These are phyloP conservation scores for Nidula microcarpa DNA, from an alignment of 768 basidiomycete genomes.

Conservation along the genomic window DNA sequence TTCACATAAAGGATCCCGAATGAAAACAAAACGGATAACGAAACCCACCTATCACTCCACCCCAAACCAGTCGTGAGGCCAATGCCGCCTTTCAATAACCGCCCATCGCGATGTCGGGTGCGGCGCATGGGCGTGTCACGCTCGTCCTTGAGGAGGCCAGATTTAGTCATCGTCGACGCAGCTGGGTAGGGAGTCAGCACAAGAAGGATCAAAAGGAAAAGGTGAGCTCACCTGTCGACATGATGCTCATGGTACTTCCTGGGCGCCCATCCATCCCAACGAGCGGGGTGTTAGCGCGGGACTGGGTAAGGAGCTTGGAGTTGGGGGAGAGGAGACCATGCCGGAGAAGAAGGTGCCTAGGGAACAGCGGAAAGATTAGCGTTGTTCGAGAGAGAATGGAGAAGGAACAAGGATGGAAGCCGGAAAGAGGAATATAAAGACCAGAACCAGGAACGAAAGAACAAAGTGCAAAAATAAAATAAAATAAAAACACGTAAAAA, in stretches of 20 bases:
- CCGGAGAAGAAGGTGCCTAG: constrained; percentile 61
- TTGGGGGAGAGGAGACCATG: constrained; percentile 65
- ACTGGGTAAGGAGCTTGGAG: constrained; percentile 46
- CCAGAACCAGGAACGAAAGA: too few relatives aligned
- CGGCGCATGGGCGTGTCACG: constrained; percentile 56
- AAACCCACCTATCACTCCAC: constrained; percentile 69
- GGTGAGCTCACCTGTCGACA: constrained; percentile 25
- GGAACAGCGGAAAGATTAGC: too few relatives aligned
- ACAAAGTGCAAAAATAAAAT: not conserved
- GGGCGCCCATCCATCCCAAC: constrained; percentile 19
- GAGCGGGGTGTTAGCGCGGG: constrained; percentile 16
- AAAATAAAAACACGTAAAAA: constrained; percentile 3
- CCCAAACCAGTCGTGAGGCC: constrained; percentile 71
- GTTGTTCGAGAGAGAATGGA: too few relatives aligned
- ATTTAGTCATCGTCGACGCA: constrained; percentile 29
- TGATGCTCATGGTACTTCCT: constrained; percentile 29
- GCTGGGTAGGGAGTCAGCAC: constrained; percentile 1
- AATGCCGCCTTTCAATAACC: constrained; percentile 54
- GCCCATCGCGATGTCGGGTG: constrained; percentile 61
- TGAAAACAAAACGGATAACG: too few relatives aligned
- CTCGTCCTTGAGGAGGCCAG: constrained; percentile 45
- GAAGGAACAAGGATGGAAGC: too few relatives aligned
- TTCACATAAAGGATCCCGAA: too few relatives aligned
- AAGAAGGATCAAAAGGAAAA: not conserved
- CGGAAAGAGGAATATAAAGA: too few relatives aligned